These are phyloP conservation scores for Neopestalotiopsis sp. DNA, from an alignment of 2,329 filamentous ascomycete species.

Conservation along the genomic window DNA sequence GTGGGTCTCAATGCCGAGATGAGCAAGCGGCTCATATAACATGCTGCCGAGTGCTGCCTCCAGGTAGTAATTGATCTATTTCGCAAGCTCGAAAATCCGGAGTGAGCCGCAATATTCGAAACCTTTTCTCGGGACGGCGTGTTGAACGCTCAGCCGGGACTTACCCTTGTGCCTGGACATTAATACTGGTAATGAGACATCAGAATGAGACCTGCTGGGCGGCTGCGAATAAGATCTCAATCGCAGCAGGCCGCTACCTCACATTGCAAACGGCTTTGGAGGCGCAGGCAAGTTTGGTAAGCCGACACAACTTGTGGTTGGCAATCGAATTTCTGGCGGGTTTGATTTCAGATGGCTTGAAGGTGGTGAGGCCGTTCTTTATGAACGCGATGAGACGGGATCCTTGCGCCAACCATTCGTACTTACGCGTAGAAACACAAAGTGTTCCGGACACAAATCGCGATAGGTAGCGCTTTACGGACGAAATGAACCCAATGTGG, in stretches of 20 bases:
- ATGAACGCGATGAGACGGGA: slow-evolving; percentile 33
- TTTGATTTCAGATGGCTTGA: background rate
- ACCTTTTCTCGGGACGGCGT: background rate
- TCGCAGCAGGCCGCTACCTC: background rate
- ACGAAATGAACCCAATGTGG: slow-evolving; percentile 14
- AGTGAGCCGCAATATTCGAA: background rate
- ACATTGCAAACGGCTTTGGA: background rate
- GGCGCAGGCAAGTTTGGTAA: background rate
- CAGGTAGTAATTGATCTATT: background rate
- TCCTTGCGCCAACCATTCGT: slow-evolving; percentile 26
- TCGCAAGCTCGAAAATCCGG: background rate
- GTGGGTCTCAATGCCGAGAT: too few species aligned
- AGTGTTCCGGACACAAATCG: slow-evolving; percentile 20
- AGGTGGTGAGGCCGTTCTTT: slow-evolving; percentile 20
- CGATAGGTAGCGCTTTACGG: slow-evolving; percentile 22
- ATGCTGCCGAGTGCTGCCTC: too few species aligned
- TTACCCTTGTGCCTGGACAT: background rate
- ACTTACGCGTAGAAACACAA: slow-evolving; percentile 35
- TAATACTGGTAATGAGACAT: background rate
- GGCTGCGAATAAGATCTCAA: background rate
- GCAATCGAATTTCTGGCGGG: background rate
- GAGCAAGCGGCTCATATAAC: too few species aligned
- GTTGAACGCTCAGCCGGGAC: background rate
- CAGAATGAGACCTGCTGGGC: background rate
- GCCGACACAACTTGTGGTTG: background rate